A percentile compares a stretch with the other conserved stretches of the same genome.
Conservation (phyloP, 805 yeast genomes). For the Metschnikowia matae region DNA sequence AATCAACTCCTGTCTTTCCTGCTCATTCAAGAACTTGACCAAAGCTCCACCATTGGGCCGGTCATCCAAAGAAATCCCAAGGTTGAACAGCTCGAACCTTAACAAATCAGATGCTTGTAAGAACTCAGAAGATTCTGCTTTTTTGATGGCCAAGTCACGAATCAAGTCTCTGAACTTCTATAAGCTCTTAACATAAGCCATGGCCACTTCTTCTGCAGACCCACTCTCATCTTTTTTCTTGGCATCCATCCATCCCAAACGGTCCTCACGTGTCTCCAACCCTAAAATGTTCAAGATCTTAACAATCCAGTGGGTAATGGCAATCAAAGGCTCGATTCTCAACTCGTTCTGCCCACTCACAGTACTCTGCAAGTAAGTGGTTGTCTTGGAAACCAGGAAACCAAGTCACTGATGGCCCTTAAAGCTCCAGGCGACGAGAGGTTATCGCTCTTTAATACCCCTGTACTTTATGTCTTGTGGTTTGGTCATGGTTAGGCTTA, state of each 20-base stretch:
- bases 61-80: constrained; percentile 87
- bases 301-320: constrained; percentile 65
- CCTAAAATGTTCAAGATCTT: constrained; percentile 72
- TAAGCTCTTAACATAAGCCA: constrained; percentile 78
- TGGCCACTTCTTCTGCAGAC: constrained; percentile 57
- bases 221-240: constrained; percentile 17
- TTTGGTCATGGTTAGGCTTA: no score
- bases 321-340: constrained; percentile 62
- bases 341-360: constrained; percentile 42
- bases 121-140: constrained; percentile 48
- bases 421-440: constrained; percentile 75
- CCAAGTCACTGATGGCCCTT: constrained; percentile 60
- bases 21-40: constrained; percentile 69
- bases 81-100: constrained; percentile 63
- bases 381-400: constrained; percentile 64
- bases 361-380: constrained; percentile 59
- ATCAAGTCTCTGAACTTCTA: constrained; percentile 80
- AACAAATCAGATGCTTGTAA: constrained; percentile 70
- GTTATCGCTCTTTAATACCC: constrained; percentile 54
- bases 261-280: constrained; percentile 63
- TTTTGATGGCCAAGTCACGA: constrained; percentile 65
- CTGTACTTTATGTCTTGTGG: no score
- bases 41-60: constrained; percentile 78
- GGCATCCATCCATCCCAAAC: constrained; percentile 73
- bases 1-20: constrained; percentile 64